Evolutionary conservation across 1,284 basidiomycete species (phyloP).

Genomic region (Fomes fomentarius): DNA sequence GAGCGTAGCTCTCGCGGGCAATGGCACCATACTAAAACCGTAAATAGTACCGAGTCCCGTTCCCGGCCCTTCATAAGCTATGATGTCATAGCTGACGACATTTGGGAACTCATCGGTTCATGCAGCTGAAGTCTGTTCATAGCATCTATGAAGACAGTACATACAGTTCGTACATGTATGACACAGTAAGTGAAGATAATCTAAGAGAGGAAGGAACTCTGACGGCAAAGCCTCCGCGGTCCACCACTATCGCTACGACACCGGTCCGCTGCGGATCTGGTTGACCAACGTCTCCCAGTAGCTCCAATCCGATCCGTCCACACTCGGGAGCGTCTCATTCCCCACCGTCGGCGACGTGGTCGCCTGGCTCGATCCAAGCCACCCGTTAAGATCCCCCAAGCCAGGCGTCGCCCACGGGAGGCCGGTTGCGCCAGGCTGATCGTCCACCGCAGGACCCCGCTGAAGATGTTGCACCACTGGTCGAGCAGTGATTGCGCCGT

Average conservation of each 20-base stretch:
- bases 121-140: neutral
- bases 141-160: neutral
- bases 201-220: too few species aligned
- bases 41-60: too few species aligned
- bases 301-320: conserved; percentile 74
- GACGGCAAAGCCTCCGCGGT: too few species aligned
- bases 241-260: conserved; percentile 18
- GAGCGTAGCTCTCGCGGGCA: too few species aligned
- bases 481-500: conserved; percentile 76
- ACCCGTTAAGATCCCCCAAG: conserved; percentile 59
- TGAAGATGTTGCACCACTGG: conserved; percentile 80
- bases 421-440: conserved; percentile 47
- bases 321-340: conserved; percentile 38
- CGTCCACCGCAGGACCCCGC: conserved; percentile 60
- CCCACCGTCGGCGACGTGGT: conserved; percentile 24
- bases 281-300: conserved; percentile 84
- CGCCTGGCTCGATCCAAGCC: conserved; percentile 46
- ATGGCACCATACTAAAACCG: too few species aligned
- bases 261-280: conserved; percentile 65
- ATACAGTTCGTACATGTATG: neutral
- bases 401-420: conserved; percentile 68
- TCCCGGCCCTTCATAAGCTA: too few species aligned
- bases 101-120: too few species aligned
- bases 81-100: too few species aligned
- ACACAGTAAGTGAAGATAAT: too few species aligned